A percentile compares a stretch with the other conserved stretches of the same genome.
phyloP scores from a whole-genome alignment of 2,329 filamentous ascomycete genomes.

The Epichloe baconii region DNA sequence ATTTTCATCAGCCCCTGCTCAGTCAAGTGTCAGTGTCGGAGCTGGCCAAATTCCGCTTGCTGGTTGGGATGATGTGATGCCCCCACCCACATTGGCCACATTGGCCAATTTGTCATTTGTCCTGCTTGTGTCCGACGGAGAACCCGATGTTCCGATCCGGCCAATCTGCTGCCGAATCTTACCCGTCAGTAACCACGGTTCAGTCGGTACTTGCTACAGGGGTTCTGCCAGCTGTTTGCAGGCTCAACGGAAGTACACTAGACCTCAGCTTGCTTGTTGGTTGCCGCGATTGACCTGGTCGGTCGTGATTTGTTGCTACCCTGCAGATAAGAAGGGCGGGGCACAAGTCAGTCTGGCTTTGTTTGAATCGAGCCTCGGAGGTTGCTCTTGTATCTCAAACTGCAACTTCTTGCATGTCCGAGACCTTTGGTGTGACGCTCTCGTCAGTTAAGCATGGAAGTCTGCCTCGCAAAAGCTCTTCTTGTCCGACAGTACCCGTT shows the following conservation, averaged over 20 bases:
- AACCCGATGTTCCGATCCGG: background rate
- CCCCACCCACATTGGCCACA: background rate
- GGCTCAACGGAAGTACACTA: no score
- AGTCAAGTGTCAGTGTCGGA: background rate
- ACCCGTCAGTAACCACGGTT: background rate
- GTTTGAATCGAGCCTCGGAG: no score
- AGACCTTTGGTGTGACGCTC: background rate
- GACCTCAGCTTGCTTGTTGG: no score
- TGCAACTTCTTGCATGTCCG: no score
- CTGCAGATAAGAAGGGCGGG: no score
- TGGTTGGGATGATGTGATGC: background rate
- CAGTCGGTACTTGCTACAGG: no score
- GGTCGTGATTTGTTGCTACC: no score
- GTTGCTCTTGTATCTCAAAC: no score
- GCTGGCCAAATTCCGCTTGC: slow-evolving; percentile 1
- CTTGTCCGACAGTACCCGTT: background rate
- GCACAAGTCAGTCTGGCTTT: no score
- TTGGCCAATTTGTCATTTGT: background rate
- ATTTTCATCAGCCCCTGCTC: slow-evolving; percentile 18
- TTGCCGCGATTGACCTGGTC: no score
- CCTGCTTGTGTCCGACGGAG: background rate
- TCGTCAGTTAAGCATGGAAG: background rate
- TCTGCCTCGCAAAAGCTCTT: background rate
- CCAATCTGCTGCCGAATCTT: background rate
- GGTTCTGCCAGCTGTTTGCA: no score